These are phyloP conservation scores for Pichia californica DNA, from an alignment of 805 yeast genomes.

Conservation along the genomic window DNA sequence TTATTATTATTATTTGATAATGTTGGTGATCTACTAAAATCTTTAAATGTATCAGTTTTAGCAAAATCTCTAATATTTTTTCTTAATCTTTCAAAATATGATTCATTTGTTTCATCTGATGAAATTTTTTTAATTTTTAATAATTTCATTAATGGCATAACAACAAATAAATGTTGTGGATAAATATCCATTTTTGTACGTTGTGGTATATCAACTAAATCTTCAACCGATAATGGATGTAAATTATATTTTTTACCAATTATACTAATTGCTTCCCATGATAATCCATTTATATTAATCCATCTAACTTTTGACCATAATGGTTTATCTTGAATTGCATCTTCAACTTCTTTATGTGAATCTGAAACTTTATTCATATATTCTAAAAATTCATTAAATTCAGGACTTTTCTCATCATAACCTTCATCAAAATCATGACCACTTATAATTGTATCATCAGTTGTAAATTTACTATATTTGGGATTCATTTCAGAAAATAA, in stretches of 20 bases:
- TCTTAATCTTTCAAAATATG: conserved; percentile 1
- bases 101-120: not conserved
- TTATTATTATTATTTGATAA: no score
- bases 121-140: conserved; percentile 25
- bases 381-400: conserved; percentile 6
- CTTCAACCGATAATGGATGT: conserved; percentile 54
- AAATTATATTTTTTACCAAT: conserved; percentile 39
- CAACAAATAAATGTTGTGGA: conserved; percentile 44
- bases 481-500: conserved; percentile 26
- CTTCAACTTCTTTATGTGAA: conserved; percentile 26
- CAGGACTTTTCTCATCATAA: conserved; percentile 2
- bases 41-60: not conserved
- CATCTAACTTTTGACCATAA: conserved; percentile 46
- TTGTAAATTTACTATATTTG: conserved; percentile 15
- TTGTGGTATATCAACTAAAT: conserved; percentile 57
- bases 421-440: conserved; percentile 9
- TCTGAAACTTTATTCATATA: conserved; percentile 16
- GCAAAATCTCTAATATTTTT: not conserved
- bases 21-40: not conserved
- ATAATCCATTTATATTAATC: conserved; percentile 54
- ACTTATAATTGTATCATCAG: conserved; percentile 12
- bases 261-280: conserved; percentile 51
- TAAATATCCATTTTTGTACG: conserved; percentile 53
- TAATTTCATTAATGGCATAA: conserved; percentile 46
- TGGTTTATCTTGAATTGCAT: conserved; percentile 33